Evolutionary conservation across 495 filamentous ascomycete genomes (phyloP), one percentile per base, ranked within the genome.

Genomic region (Xylaria bambusicola): DNA sequence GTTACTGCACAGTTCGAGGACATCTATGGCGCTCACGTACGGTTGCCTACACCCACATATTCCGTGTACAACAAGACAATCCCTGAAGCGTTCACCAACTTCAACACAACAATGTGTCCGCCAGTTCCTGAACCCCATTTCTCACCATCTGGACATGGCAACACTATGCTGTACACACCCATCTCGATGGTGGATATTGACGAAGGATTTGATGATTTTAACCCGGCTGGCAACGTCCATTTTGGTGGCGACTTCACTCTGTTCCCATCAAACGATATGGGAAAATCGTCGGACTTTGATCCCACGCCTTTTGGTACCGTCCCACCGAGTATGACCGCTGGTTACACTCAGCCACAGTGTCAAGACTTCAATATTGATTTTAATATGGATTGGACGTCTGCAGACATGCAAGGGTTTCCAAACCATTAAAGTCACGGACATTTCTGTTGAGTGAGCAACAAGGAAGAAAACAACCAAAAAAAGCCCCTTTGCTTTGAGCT

Each of bases 151-250:
- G 86, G 81, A 1, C 86, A 88, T 62, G 84, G 80, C 18, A 84
- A 86, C 48, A 66, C 81, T 10, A 84, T 87, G 79, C 78, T 90
- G 44, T 87, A 80, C 68, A 86, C 86, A 0, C 86, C 86, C 3
- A 76, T 75, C 5, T 85, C 82, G 0, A 70, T 78, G 57, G 67
- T 61, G 13, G 71, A 73, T 12, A 62, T 77, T 41, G 74, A 80
- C 47, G 80, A 82, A 44, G 76, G 76, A 9, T 79, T 78, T 49
- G 82, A 82, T 51, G 81, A 83, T 24, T 73, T 76, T 9, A 66
- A 67, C 21, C 61, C 64, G 31, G 60, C 62, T 9, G 62, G 62
- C 26, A 59, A 54, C 12, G 71, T 70, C 18, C 71, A 74, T 33
- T 66, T 70, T 8, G 69, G 68, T 17, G 66, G 66, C 12, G 81